A percentile compares a stretch with the other conserved stretches of the same genome.
Conservation (phyloP, 371 early-diverging fungal species). For the Circinella minor region DNA sequence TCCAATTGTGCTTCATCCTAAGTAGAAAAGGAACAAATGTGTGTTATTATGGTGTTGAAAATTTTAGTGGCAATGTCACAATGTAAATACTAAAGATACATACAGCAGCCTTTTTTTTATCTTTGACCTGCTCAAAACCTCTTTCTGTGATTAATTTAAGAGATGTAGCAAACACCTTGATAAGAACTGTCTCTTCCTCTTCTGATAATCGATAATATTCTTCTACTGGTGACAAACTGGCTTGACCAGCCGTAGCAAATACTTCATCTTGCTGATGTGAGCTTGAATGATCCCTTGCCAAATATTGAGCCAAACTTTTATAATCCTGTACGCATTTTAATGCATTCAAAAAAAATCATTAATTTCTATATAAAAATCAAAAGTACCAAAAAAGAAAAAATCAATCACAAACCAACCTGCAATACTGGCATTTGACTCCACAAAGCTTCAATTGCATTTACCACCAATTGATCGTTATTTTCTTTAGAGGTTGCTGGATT, state of each 20-base stretch:
- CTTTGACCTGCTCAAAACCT: conserved; percentile 36
- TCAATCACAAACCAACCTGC: conserved; percentile 14
- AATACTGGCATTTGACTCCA: conserved; percentile 54
- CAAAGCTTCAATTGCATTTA: conserved; percentile 58
- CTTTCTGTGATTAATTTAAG: conserved; percentile 41
- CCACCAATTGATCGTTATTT: conserved; percentile 41
- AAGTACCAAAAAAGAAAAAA: neutral
- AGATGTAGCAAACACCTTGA: conserved; percentile 57
- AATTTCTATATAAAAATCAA: neutral
- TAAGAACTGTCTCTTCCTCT: conserved; percentile 66
- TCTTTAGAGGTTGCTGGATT: conserved; percentile 23
- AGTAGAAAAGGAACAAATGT: neutral
- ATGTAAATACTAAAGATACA: neutral
- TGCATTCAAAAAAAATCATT: neutral
- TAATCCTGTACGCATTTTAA: conserved; percentile 42
- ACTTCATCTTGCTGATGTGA: conserved; percentile 22
- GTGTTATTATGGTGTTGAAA: no score
- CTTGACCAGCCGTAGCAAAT: conserved; percentile 15
- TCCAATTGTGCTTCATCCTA: conserved; percentile 33
- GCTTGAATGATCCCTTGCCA: conserved; percentile 61
- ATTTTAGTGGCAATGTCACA: no score
- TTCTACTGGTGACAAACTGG: conserved; percentile 15
- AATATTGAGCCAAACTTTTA: conserved; percentile 61
- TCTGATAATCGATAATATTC: conserved; percentile 58
- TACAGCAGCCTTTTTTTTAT: conserved; percentile 27